phyloP scores from a whole-genome alignment of 163 green algal species.

The Prototheca wickerhamii region DNA sequence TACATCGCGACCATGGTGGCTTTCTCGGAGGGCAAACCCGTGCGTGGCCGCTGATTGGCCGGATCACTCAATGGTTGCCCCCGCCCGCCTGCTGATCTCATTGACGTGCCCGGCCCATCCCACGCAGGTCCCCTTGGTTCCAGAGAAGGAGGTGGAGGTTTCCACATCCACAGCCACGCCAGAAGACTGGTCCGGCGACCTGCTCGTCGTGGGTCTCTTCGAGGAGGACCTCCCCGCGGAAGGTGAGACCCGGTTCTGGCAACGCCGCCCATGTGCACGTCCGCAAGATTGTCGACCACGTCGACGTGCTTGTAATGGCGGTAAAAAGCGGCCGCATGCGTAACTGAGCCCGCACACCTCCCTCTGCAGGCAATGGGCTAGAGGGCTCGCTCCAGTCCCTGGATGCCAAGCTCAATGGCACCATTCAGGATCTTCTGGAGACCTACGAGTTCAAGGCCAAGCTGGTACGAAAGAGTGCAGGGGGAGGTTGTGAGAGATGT shows the following conservation, averaged over 20 bases:
- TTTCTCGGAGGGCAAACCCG: background rate
- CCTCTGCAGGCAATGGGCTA: constrained; percentile 13
- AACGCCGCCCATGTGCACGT: background rate
- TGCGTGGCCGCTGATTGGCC: background rate
- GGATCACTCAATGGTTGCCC: too few species aligned
- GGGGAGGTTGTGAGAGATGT: background rate
- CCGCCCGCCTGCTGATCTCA: too few species aligned
- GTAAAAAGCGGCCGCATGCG: too few species aligned
- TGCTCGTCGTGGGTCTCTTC: constrained; percentile 41
- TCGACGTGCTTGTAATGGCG: too few species aligned
- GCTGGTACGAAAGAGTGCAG: constrained; percentile 3
- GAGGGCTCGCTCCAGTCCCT: constrained; percentile 23
- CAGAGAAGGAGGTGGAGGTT: background rate
- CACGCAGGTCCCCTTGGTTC: background rate
- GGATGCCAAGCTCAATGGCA: constrained; percentile 16
- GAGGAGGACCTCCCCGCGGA: constrained; percentile 29
- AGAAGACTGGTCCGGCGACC: constrained; percentile 31
- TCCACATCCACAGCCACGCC: background rate
- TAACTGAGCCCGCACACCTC: too few species aligned
- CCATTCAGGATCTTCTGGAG: constrained; percentile 32
- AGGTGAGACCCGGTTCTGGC: constrained; percentile 1
- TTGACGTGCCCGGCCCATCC: too few species aligned
- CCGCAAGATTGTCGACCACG: background rate
- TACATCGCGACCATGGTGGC: background rate
- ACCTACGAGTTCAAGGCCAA: constrained; percentile 37